These are phyloP conservation scores for Diplotaxis tenuifolia DNA, from an alignment of 345 rosid genomes.

Conservation along the genomic window DNA sequence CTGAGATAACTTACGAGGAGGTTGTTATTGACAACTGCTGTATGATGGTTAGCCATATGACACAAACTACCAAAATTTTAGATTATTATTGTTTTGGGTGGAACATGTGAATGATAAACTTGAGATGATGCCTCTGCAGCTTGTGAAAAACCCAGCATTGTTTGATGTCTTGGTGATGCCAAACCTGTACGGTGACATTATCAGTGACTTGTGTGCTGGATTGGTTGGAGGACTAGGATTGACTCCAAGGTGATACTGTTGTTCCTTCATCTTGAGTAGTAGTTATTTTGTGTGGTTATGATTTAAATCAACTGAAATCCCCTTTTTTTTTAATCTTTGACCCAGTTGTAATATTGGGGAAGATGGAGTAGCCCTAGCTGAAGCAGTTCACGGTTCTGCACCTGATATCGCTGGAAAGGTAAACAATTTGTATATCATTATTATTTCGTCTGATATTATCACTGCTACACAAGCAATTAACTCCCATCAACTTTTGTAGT, in stretches of 20 bases:
- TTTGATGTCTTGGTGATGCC: constrained; percentile 99
- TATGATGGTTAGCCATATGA: constrained; percentile 73
- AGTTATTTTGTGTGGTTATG: not conserved
- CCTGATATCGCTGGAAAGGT: constrained; percentile 99
- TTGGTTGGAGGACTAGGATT: constrained; percentile 95
- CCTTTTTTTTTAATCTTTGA: not conserved
- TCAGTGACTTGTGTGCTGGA: constrained; percentile 97
- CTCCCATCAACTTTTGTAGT: not conserved
- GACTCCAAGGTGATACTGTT: constrained; percentile 74
- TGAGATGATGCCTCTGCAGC: constrained; percentile 47
- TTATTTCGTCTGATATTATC: not conserved
- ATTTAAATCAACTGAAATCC: constrained; percentile 14
- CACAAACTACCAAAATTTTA: not conserved
- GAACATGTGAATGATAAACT: constrained; percentile 18
- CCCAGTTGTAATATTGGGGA: constrained; percentile 94
- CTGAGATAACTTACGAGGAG: constrained; percentile 92
- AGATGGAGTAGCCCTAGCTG: constrained; percentile 98
- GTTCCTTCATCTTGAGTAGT: not conserved
- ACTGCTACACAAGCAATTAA: not conserved
- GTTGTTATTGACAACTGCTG: constrained; percentile 99
- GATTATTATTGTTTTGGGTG: not conserved
- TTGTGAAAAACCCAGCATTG: constrained; percentile 96
- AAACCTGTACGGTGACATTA: constrained; percentile 97
- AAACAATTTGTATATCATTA: not conserved
- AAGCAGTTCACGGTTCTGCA: constrained; percentile 99